phyloP scores from a whole-genome alignment of 805 yeast genomes.

The Suhomyces canberraensis region DNA sequence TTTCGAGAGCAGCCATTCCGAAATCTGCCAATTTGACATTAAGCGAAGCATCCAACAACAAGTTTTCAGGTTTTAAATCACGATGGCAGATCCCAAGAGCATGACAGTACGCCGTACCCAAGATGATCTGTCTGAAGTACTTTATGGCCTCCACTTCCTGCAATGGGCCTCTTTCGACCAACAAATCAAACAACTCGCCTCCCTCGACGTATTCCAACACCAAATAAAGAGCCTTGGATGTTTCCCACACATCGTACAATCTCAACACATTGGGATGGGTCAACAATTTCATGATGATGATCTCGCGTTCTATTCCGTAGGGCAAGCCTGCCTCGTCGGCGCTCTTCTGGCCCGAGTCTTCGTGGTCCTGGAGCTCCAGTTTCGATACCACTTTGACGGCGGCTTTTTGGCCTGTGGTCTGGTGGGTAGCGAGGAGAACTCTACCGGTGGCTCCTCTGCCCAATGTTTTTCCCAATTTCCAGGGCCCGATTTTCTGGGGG shows the following conservation, averaged over 20 bases:
- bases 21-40: constrained; percentile 81
- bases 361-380: constrained; percentile 42
- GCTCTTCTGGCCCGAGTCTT: constrained; percentile 22
- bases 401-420: constrained; percentile 67
- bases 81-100: constrained; percentile 77
- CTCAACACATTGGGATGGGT: constrained; percentile 93
- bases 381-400: constrained; percentile 83
- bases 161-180: constrained; percentile 68
- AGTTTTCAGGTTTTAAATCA: constrained; percentile 79
- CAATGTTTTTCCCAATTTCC: constrained; percentile 75
- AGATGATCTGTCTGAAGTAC: constrained; percentile 72
- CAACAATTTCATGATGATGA: constrained; percentile 92
- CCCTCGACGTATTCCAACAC: constrained; percentile 84
- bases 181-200: constrained; percentile 77
- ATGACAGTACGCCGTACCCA: constrained; percentile 80
- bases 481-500: constrained; percentile 68
- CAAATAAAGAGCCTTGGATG: constrained; percentile 78
- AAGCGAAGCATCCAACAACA: constrained; percentile 61
- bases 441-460: constrained; percentile 85
- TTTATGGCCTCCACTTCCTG: constrained; percentile 71
- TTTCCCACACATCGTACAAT: constrained; percentile 97
- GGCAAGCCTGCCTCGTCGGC: constrained; percentile 66
- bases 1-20: constrained; percentile 86
- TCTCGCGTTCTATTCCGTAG: constrained; percentile 95
- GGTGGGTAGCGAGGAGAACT: constrained; percentile 70